Evolutionary conservation across 345 rosid genomes (phyloP).

Genomic region (Heritiera fomes): DNA sequence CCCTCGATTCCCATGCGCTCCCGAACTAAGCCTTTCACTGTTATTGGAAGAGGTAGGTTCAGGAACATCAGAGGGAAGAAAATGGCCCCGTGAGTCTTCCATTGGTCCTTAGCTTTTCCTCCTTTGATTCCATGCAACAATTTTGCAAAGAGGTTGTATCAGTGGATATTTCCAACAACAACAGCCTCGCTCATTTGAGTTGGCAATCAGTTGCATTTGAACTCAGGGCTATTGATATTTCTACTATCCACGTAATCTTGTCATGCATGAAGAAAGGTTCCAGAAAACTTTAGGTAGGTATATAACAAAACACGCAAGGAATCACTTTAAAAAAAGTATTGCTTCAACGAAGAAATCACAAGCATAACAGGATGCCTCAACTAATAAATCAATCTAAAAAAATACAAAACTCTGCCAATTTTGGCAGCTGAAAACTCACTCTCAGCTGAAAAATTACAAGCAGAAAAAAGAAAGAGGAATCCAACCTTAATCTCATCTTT

Average conservation of each 20-base stretch:
- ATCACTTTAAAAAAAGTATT: background rate
- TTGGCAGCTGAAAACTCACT: background rate
- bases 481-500: background rate
- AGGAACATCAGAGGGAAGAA: constrained; percentile 27
- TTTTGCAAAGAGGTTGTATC: constrained; percentile 23
- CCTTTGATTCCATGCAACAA: constrained; percentile 25
- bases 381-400: constrained; percentile 1
- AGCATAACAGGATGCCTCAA: background rate
- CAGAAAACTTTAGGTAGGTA: background rate
- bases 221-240: background rate
- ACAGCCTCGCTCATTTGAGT: constrained; percentile 17
- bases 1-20: constrained; percentile 46
- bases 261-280: background rate
- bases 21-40: constrained; percentile 40
- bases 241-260: background rate
- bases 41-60: constrained; percentile 40
- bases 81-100: constrained; percentile 51
- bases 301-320: background rate
- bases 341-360: background rate
- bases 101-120: constrained; percentile 34
- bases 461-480: background rate
- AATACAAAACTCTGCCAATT: background rate
- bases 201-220: constrained; percentile 18
- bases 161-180: constrained; percentile 31
- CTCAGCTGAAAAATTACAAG: background rate